Base-by-base conservation (phyloP, 2,329 filamentous ascomycete species). In the Penicillium sp. region DNA sequence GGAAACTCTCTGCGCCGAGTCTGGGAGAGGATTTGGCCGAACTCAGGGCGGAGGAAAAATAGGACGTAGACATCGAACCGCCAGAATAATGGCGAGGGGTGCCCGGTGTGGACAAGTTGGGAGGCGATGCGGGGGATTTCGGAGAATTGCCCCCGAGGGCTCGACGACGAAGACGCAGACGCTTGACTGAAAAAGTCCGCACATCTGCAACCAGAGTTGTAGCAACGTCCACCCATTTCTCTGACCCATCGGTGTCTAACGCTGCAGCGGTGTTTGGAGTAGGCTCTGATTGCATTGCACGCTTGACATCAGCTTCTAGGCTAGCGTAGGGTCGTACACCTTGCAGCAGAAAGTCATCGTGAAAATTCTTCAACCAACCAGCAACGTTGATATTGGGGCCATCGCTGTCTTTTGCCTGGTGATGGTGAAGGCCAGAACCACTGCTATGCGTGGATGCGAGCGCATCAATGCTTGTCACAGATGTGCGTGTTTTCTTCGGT, bases 321-420 rank as follows among this genome's bases (percentile, higher is more conserved):
- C 79, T 76, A 4, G 73, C 67, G 62, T 87, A 87, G 3, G 84
- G 84, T 44, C 81, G 81, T 44, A 86, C 84, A 15, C 83, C 85
- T 72, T 88, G 85, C 2, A 88, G 78, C 9, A 82, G 77, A 66
- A 87, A 88, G 69, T 88, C 85, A 61, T 85, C 82, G 68, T 88
- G 86, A 64, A 85, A 86, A 9, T 75, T 76, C 61, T 81, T 83
- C 23, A 88, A 70, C 82, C 84, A 87, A 4, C 85, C 85, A 61
- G 84, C 85, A 17, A 86, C 85, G 64, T 86, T 85, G 58, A 82
- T 75, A 23, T 80, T 79, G n/a, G 82, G 79, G 19, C 82, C 81
- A 41, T 82, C 77, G 30, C 71, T 71, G n/a, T 78, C 75, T 63
- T 68, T 75, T 44, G 68, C 62, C 7, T 64, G 63, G 57, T 67